Base-by-base conservation (phyloP, 2,329 filamentous ascomycete species). In the Mollisiaceae sp. region DNA sequence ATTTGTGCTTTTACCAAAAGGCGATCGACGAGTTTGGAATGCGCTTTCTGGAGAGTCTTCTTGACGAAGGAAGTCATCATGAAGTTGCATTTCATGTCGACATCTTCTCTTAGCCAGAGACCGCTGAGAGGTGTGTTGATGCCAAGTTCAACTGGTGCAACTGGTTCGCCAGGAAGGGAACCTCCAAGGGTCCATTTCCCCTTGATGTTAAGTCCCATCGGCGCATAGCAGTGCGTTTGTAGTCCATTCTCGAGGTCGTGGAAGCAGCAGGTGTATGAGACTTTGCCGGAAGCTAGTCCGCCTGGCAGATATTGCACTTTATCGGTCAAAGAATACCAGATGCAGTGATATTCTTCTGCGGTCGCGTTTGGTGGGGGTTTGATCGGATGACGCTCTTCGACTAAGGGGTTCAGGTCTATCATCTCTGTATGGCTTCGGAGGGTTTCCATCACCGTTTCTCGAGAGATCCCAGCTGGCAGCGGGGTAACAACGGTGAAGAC, bases 361-460 rank as follows among this genome's bases (percentile, higher is more conserved):
- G 86, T 81, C 14, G 90, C 89, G 74, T 89, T 85, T 27, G 83
- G 74, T 0, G 92, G 92, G 1, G 91, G 83, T 56, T 85, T 83
- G 77, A 92, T 92, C 38, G 82, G 83, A 70, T 89, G 85, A 64
- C 91, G 86, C 67, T 91, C 88, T 68, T 90, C 87, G 63, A 97
- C 90, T 57, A 97, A 85, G 2, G 93, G 93, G 77, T 96, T 97
- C 64, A 97, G 82, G 75, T 94, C 90, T 74, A 97, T 96, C 89
- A 97, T 96, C 72, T 89, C 89, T 59, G 84, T 77, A 78, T 96
- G 92, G 77, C 90, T 85, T 77, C 93, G 91, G 38, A 97, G 87
- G 70, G 92, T 91, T 62, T 86, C 83, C 69, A 96, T 77, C 50
- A 92, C 91, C n/a, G 86, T 84, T 70, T 90, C 83, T 62, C 92